These are phyloP conservation scores for Usnea hakonensis DNA, from an alignment of 495 filamentous ascomycete genomes.

Conservation along the genomic window DNA sequence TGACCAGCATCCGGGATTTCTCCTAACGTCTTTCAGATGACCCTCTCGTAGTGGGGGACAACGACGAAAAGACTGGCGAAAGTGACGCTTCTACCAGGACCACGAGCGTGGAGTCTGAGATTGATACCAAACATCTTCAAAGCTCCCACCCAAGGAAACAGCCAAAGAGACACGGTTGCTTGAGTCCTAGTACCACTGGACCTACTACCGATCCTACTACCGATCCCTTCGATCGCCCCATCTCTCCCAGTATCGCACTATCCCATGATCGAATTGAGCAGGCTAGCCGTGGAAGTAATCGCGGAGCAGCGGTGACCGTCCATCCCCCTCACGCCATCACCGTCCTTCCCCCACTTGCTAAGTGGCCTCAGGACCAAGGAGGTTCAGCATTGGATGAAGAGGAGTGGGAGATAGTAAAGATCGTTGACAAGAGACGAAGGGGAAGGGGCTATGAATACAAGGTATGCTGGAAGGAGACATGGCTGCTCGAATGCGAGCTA, in stretches of 20 bases:
- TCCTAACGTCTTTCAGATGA: slow-evolving; percentile 16
- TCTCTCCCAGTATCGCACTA: slow-evolving; percentile 15
- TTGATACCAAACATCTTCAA: background rate
- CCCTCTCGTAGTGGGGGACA: slow-evolving; percentile 11
- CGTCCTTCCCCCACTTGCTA: no score
- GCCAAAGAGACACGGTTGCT: slow-evolving; percentile 12
- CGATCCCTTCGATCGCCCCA: slow-evolving; percentile 3
- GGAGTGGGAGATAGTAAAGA: no score
- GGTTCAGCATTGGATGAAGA: no score
- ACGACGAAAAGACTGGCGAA: slow-evolving; percentile 11
- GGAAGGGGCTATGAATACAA: no score
- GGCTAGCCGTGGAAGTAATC: slow-evolving; percentile 4
- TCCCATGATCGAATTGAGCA: slow-evolving; percentile 9
- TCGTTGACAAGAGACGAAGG: no score
- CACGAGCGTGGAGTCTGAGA: slow-evolving; percentile 1
- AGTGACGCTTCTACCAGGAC: slow-evolving; percentile 11
- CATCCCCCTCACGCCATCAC: slow-evolving; percentile 7
- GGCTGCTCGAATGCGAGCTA: no score
- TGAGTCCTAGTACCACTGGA: slow-evolving; percentile 7
- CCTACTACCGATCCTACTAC: slow-evolving; percentile 10
- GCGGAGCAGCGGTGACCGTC: slow-evolving; percentile 1
- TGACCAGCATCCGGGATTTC: slow-evolving; percentile 14
- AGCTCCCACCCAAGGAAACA: slow-evolving; percentile 4
- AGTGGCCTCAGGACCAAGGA: no score
- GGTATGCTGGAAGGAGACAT: no score